A percentile compares a stretch with the other conserved stretches of the same genome.
Evolutionary conservation across 176 grass and related monocot genomes (phyloP).

Genomic region (Tillandsia leiboldiana): DNA sequence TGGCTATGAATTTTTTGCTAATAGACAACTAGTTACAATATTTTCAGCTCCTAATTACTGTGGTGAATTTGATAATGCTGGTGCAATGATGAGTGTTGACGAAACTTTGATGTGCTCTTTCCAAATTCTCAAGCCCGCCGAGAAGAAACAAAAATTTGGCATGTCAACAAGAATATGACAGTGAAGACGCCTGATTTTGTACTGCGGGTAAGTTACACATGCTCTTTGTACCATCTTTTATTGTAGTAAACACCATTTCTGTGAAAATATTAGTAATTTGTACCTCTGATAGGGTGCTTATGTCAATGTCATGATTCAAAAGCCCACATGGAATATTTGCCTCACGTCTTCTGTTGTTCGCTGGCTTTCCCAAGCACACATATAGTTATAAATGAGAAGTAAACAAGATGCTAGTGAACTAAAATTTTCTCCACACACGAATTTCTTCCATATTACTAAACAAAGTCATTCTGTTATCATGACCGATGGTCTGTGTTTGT

Average conservation of each 20-base stretch:
- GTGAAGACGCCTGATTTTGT: neutral
- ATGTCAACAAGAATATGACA: conserved; percentile 4
- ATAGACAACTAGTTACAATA: neutral
- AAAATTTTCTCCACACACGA: neutral
- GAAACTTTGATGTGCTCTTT: conserved; percentile 5
- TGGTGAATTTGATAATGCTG: conserved; percentile 2
- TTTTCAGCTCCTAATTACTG: conserved; percentile 5
- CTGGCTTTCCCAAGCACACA: too few relatives aligned
- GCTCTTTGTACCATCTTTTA: too few relatives aligned
- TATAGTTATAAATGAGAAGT: too few relatives aligned
- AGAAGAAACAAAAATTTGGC: neutral
- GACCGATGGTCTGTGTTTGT: neutral
- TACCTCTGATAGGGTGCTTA: too few relatives aligned
- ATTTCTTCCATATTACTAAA: neutral
- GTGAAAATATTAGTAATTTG: too few relatives aligned
- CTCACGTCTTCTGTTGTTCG: too few relatives aligned
- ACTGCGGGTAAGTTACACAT: neutral
- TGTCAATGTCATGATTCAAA: too few relatives aligned
- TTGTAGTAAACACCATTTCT: too few relatives aligned
- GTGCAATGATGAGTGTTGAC: conserved; percentile 1
- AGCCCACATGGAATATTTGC: too few relatives aligned
- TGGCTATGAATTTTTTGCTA: conserved; percentile 1
- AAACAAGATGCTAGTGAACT: neutral
- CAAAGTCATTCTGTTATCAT: neutral
- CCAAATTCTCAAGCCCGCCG: conserved; percentile 2